A percentile compares a stretch with the other conserved stretches of the same genome.
These are phyloP conservation scores for Blakeslea trispora DNA, from an alignment of 371 early-diverging fungal species.

Conservation along the genomic window DNA sequence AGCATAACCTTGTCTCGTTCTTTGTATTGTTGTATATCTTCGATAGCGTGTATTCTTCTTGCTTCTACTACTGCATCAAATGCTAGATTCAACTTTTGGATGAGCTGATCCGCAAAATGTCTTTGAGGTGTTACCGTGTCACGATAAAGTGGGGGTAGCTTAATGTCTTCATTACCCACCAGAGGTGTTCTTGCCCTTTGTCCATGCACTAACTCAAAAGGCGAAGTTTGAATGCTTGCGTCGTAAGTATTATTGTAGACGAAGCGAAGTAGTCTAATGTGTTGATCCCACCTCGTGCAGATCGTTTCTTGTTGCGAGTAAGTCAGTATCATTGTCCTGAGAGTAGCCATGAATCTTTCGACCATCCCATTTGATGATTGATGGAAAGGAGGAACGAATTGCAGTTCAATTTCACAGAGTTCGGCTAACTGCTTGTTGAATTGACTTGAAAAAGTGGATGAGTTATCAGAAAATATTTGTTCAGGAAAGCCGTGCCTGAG, in stretches of 20 bases:
- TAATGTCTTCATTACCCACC: no score
- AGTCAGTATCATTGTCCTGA: background rate
- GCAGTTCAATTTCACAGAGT: background rate
- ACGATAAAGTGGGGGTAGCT: no score
- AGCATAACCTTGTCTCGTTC: no score
- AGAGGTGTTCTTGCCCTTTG: background rate
- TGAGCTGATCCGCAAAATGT: background rate
- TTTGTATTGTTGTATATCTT: no score
- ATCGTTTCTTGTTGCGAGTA: background rate
- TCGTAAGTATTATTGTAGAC: conserved; percentile 1
- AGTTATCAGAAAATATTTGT: background rate
- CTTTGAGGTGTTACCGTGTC: no score
- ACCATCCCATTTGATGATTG: conserved; percentile 2
- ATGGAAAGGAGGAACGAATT: conserved; percentile 2
- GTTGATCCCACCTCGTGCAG: background rate
- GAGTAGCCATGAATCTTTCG: conserved; percentile 5
- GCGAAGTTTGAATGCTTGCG: background rate
- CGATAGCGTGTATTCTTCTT: background rate
- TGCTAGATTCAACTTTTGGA: no score
- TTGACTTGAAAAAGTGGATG: no score
- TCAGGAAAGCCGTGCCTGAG: background rate
- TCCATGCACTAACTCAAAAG: conserved; percentile 5
- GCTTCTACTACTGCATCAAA: no score
- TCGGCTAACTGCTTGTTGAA: background rate
- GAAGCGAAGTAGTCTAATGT: background rate